Percentiles rank a stretch among this genome's conserved stretches.
phyloP scores from a whole-genome alignment of 75 land plant species.

The Picea sitchensis region DNA sequence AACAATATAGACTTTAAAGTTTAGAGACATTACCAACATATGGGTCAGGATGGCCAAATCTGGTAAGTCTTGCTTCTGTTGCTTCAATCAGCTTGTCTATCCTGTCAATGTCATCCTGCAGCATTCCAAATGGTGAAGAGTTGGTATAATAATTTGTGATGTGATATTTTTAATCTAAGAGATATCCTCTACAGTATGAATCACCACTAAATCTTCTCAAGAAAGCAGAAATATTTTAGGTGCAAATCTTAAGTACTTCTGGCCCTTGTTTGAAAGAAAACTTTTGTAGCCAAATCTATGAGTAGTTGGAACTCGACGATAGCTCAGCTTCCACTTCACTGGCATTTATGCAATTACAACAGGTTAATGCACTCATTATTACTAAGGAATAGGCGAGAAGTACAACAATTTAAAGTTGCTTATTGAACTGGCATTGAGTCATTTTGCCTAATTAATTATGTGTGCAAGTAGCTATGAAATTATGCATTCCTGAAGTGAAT shows the following conservation, averaged over 20 bases:
- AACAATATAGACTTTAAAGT: neutral
- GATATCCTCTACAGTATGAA: neutral
- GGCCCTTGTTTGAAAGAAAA: neutral
- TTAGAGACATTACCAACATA: constrained; percentile 60
- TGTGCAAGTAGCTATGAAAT: neutral
- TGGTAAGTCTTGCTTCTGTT: constrained; percentile 59
- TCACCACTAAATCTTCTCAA: neutral
- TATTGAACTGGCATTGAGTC: neutral
- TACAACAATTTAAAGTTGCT: neutral
- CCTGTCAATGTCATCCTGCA: constrained; percentile 68
- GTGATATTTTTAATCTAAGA: neutral
- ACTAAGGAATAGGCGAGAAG: neutral
- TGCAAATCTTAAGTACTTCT: neutral
- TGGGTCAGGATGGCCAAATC: constrained; percentile 87
- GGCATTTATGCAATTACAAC: neutral
- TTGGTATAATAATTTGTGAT: neutral
- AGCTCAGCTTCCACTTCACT: neutral
- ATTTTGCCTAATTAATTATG: neutral
- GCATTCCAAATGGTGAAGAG: neutral
- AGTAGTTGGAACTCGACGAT: neutral
- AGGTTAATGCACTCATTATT: neutral
- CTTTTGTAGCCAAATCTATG: neutral
- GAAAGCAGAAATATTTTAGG: neutral
- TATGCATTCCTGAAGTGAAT: neutral
- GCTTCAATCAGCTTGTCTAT: constrained; percentile 73